Evolutionary conservation across 2,329 filamentous ascomycete species (phyloP).

Genomic region (Blastomyces percursus): DNA sequence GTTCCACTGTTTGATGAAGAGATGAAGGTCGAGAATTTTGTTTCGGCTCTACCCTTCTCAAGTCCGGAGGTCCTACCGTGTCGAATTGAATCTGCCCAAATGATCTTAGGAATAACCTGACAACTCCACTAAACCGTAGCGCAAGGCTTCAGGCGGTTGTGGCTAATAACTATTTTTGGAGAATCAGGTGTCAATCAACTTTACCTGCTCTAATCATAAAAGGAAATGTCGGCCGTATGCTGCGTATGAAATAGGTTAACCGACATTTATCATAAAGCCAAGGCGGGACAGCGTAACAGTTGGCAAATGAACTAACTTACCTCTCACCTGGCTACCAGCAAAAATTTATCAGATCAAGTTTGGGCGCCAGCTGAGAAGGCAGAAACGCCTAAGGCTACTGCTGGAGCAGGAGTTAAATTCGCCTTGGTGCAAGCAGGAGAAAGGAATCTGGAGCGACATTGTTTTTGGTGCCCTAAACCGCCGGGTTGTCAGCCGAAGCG

Average conservation of each 20-base stretch:
- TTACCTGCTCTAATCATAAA: not conserved
- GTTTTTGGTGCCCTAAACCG: not conserved
- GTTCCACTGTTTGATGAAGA: not conserved
- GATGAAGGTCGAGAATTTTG: not conserved
- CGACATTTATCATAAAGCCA: not conserved
- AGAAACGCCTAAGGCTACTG: not conserved
- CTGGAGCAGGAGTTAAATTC: not conserved
- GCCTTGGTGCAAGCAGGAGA: not conserved
- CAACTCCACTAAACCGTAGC: not conserved
- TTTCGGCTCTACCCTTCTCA: not conserved
- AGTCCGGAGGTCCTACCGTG: not conserved
- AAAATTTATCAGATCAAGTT: not conserved
- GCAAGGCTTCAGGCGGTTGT: not conserved
- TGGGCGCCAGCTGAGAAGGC: not conserved
- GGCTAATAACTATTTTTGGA: not conserved
- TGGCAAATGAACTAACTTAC: not conserved
- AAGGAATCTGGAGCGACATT: not conserved
- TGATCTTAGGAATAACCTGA: not conserved
- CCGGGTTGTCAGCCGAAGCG: not conserved
- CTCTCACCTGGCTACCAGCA: not conserved
- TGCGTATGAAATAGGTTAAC: not conserved
- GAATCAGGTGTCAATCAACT: not conserved
- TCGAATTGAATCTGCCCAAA: not conserved
- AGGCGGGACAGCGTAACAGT: not conserved
- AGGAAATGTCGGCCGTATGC: not conserved